Conservation (phyloP, 2,329 filamentous ascomycete species). For the Didymella sp. region DNA sequence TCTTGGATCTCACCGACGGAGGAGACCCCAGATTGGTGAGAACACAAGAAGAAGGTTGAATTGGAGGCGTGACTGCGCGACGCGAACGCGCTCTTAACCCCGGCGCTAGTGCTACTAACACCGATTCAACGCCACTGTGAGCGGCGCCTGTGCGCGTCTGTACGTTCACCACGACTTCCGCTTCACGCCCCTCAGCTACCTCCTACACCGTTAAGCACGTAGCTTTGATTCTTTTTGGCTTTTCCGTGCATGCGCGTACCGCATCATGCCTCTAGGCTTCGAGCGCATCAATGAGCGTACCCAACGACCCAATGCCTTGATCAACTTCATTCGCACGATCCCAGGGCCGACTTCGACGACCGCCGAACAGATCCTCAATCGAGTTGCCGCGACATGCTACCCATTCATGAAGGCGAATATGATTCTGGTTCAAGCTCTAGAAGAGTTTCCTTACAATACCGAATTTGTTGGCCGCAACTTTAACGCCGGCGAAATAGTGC, state of each 20-base stretch:
- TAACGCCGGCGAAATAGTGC: slow-evolving; percentile 86
- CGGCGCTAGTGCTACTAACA: slow-evolving; percentile 1
- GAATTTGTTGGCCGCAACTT: slow-evolving; percentile 91
- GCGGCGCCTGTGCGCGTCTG: not conserved
- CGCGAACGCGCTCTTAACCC: slow-evolving; percentile 5
- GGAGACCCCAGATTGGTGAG: not conserved
- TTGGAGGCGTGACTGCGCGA: not conserved
- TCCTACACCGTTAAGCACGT: not conserved
- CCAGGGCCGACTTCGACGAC: slow-evolving; percentile 58
- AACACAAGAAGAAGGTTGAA: not conserved
- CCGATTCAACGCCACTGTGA: not conserved
- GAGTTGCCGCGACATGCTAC: slow-evolving; percentile 70
- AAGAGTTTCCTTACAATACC: slow-evolving; percentile 80
- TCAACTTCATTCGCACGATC: slow-evolving; percentile 85
- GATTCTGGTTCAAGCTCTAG: slow-evolving; percentile 63
- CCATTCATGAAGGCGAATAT: slow-evolving; percentile 62
- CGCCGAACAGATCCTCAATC: slow-evolving; percentile 47
- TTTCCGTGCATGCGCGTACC: not conserved
- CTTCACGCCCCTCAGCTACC: not conserved
- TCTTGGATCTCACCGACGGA: no score
- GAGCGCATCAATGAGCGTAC: slow-evolving; percentile 78
- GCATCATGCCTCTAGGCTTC: slow-evolving; percentile 76
- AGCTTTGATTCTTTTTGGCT: not conserved
- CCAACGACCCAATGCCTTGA: slow-evolving; percentile 76
- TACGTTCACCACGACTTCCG: not conserved